These are phyloP conservation scores for Tylopilus felleus DNA, from an alignment of 768 basidiomycete species.

Conservation along the genomic window DNA sequence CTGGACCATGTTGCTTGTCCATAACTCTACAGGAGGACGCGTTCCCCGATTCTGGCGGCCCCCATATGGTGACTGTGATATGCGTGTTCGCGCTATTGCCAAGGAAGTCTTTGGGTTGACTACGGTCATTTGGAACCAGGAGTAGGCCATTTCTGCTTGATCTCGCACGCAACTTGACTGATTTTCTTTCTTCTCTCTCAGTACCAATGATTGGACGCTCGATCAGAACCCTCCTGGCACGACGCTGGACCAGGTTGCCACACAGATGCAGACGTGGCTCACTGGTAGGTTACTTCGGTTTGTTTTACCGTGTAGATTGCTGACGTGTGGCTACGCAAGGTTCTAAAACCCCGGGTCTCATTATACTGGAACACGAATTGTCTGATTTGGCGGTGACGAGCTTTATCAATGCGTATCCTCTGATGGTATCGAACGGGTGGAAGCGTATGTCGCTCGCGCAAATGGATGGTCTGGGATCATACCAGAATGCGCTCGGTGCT, in stretches of 20 bases:
- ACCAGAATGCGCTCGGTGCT: conserved; percentile 44
- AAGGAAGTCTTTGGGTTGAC: conserved; percentile 79
- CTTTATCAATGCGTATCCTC: conserved; percentile 64
- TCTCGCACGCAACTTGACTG: not conserved
- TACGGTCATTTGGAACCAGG: conserved; percentile 90
- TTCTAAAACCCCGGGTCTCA: conserved; percentile 72
- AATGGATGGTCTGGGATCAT: conserved; percentile 38
- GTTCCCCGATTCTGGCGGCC: conserved; percentile 84
- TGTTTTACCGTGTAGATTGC: not conserved
- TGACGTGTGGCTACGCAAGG: conserved; percentile 32
- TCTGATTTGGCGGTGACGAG: conserved; percentile 54
- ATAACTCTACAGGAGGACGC: conserved; percentile 76
- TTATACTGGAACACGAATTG: conserved; percentile 85
- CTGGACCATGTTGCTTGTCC: conserved; percentile 76
- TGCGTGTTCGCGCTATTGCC: conserved; percentile 82
- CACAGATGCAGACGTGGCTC: conserved; percentile 54
- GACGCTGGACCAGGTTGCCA: conserved; percentile 44
- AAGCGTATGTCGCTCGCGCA: conserved; percentile 53
- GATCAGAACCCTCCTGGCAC: conserved; percentile 37
- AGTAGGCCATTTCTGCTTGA: conserved; percentile 43
- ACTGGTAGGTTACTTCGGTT: conserved; percentile 36
- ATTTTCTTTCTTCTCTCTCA: conserved; percentile 24
- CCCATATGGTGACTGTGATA: conserved; percentile 82
- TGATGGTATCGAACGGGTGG: conserved; percentile 72
- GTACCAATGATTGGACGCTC: conserved; percentile 77